Evolutionary conservation across 495 filamentous ascomycete genomes (phyloP), one percentile per base, ranked within the genome.

Genomic region (Friedmanniomyces simplex): DNA sequence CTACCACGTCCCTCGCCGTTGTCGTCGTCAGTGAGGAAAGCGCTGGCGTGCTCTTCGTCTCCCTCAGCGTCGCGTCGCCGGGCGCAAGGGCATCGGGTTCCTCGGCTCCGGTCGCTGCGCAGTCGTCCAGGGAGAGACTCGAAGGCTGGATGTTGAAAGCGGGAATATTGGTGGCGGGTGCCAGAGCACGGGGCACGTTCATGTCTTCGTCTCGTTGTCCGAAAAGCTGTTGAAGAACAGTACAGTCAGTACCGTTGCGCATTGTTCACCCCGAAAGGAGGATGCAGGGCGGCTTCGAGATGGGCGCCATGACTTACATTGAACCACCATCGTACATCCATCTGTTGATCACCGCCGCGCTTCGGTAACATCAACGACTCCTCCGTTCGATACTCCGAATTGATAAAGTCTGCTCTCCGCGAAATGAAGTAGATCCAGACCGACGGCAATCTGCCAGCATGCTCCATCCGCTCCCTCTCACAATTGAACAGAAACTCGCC

Each of bases 351-450:
- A 4, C 1, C 12, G 22, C 34, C 42, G 59, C 76, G 56, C 14
- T 76, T 78, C 1, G 94, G 93, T 62, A 96, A 87, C 12, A 99
- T 76, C 11, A 99, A 77, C 4, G 90, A 77, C 62, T 96, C 93
- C 36, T 84, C 77, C 0, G 82, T 68, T 55, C 91, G 86, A 66
- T 94, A 99, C 11, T 86, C 75, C 0, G 77, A 75, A 65, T 95
- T 97, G 12, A 80, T 74, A 68, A 96, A 99, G 67, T 93, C 85
- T 20, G 79, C 75, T 30, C 79, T 79, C 1, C 89, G 77, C 13
- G 84, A 79, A 20, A 96, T 74, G 73, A 99, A 97, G 70, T 97
- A 96, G 57, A 88, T 83, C 93, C 94, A 99, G 1, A 96, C 94
- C 56, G 87, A 91, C 21, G 85, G 74, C n/a, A 89, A 95, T 21